Conservation (phyloP, 2,329 filamentous ascomycete species). For the Hawksworthiomyces lignivorus region DNA sequence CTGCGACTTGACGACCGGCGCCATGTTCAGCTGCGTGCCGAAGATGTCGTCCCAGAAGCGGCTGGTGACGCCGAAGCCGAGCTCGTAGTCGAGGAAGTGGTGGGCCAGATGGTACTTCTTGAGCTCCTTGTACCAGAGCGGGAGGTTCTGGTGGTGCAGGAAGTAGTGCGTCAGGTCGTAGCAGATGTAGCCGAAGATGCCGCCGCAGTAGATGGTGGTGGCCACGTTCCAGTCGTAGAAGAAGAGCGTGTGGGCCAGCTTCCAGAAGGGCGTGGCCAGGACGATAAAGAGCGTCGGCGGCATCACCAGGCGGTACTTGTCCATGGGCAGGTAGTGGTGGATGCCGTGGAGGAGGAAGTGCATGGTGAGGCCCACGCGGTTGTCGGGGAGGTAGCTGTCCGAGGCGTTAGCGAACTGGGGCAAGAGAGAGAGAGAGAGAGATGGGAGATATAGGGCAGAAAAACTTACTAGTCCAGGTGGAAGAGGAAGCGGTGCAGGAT, state of each 20-base stretch:
- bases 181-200: constrained; percentile 89
- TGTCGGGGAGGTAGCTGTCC: constrained; percentile 76
- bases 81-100: constrained; percentile 96
- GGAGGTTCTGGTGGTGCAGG: constrained; percentile 89
- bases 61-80: constrained; percentile 94
- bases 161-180: constrained; percentile 99
- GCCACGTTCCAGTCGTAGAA: constrained; percentile 79
- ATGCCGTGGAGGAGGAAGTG: constrained; percentile 96
- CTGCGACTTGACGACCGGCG: constrained; percentile 27
- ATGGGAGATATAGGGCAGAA: too few relatives aligned
- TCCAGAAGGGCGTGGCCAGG: constrained; percentile 86
- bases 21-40: constrained; percentile 65
- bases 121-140: constrained; percentile 78
- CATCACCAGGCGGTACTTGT: constrained; percentile 95
- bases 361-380: constrained; percentile 72
- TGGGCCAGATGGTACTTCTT: constrained; percentile 98
- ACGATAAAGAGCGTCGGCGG: constrained; percentile 79
- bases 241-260: constrained; percentile 75
- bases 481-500: constrained; percentile 83
- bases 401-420: background rate
- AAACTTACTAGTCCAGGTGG: constrained; percentile 84
- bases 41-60: constrained; percentile 93
- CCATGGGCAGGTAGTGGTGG: constrained; percentile 99
- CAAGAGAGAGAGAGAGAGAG: background rate
- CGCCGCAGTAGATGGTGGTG: constrained; percentile 73